Percentiles rank a stretch among this genome's conserved stretches.
phyloP scores from a whole-genome alignment of 2,329 filamentous ascomycete genomes.

The Fusarium sp. region DNA sequence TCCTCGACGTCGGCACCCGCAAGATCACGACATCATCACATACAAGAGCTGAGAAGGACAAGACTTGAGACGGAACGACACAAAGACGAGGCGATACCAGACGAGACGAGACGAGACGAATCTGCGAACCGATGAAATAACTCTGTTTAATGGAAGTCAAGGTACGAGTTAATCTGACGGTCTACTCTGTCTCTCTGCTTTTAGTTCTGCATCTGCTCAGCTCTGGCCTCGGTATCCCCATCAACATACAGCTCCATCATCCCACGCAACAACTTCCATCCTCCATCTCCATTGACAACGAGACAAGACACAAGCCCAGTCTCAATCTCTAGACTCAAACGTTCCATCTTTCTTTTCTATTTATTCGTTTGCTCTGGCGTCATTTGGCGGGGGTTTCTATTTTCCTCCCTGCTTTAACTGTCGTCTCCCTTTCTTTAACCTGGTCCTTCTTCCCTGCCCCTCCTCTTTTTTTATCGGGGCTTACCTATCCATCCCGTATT shows the following conservation, averaged over 20 bases:
- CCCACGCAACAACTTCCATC: constrained; percentile 15
- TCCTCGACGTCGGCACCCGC: constrained; percentile 32
- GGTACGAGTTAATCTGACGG: constrained; percentile 6
- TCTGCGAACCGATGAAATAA: constrained; percentile 7
- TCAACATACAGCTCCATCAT: constrained; percentile 23
- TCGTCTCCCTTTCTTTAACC: constrained; percentile 27
- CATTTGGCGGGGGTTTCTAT: constrained; percentile 19
- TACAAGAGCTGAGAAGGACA: constrained; percentile 8
- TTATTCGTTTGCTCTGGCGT: constrained; percentile 13
- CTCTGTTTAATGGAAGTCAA: constrained; percentile 5
- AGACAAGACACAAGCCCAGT: constrained; percentile 25
- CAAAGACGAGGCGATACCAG: neutral
- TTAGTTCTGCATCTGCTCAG: neutral
- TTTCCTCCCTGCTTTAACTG: constrained; percentile 19
- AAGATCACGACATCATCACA: constrained; percentile 26
- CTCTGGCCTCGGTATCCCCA: constrained; percentile 25
- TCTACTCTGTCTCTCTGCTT: neutral
- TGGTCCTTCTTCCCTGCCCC: constrained; percentile 37
- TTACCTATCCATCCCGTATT: constrained; percentile 35
- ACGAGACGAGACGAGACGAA: constrained; percentile 9
- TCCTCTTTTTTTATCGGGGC: constrained; percentile 39
- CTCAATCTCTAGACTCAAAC: constrained; percentile 6
- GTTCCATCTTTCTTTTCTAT: neutral
- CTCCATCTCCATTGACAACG: constrained; percentile 30
- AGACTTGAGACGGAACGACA: constrained; percentile 1